Percentiles rank a stretch among this genome's conserved stretches.
phyloP scores from a whole-genome alignment of 2,329 filamentous ascomycete genomes.

The Alternaria tenuissima region DNA sequence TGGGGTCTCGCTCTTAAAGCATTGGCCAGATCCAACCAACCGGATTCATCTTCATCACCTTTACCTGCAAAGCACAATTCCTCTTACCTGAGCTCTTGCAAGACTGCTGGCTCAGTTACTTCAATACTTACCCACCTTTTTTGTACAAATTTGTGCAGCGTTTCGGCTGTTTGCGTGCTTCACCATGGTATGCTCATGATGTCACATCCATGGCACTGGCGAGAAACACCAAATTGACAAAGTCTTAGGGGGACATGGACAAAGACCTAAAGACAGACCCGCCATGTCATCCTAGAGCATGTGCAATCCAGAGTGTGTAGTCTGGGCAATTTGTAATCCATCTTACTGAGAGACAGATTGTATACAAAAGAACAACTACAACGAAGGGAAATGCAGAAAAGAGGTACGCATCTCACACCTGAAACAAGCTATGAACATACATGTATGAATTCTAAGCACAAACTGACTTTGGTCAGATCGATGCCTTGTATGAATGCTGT shows the following conservation, averaged over 20 bases:
- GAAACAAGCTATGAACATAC: background rate
- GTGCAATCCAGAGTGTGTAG: slow-evolving; percentile 82
- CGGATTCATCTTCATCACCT: slow-evolving; percentile 24
- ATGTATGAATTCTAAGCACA: background rate
- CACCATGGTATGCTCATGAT: slow-evolving; percentile 43
- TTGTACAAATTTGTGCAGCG: background rate
- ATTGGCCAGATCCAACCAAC: slow-evolving; percentile 29
- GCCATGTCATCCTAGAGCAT: slow-evolving; percentile 87
- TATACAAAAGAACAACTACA: slow-evolving; percentile 81
- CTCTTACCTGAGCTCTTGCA: slow-evolving; percentile 7
- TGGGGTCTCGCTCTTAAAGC: slow-evolving; percentile 39
- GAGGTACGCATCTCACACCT: slow-evolving; percentile 44
- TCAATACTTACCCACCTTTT: background rate
- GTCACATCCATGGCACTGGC: slow-evolving; percentile 23
- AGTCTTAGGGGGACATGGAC: slow-evolving; percentile 60
- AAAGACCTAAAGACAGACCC: slow-evolving; percentile 77
- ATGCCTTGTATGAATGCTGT: slow-evolving; percentile 93
- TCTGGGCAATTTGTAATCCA: background rate
- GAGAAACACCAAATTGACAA: slow-evolving; percentile 19
- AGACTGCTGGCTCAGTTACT: slow-evolving; percentile 1
- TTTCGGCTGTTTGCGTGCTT: slow-evolving; percentile 21
- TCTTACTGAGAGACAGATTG: slow-evolving; percentile 67
- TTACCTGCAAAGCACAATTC: slow-evolving; percentile 2
- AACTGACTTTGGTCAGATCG: slow-evolving; percentile 63
- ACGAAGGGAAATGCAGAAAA: slow-evolving; percentile 82